Conservation (phyloP, 768 basidiomycete species). For the Lentinus brumalis region DNA sequence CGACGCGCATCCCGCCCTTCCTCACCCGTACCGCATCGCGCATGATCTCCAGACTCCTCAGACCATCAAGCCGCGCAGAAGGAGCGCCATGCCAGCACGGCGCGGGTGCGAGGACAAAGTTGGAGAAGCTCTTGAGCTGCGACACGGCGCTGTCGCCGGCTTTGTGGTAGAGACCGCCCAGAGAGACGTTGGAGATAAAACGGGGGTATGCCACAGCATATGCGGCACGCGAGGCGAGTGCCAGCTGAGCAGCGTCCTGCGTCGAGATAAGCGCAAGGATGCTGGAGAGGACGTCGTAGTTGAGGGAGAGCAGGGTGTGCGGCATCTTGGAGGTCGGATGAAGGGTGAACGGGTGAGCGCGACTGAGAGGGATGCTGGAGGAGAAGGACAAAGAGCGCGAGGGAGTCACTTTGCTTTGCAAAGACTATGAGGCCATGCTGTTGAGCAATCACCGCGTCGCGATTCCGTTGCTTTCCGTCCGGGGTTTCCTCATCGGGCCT, state of each 20-base stretch:
- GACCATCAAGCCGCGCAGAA: slow-evolving; percentile 9
- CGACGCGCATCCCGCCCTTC: slow-evolving; percentile 10
- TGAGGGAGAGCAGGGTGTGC: slow-evolving; percentile 17
- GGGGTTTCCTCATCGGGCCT: not conserved
- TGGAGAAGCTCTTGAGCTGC: slow-evolving; percentile 21
- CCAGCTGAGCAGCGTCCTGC: slow-evolving; percentile 19
- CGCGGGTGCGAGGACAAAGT: slow-evolving; percentile 14
- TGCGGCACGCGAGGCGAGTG: slow-evolving; percentile 17
- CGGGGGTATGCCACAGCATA: slow-evolving; percentile 22
- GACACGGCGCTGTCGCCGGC: slow-evolving; percentile 15
- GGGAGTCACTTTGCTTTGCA: not conserved
- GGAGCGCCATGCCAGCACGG: slow-evolving; percentile 17
- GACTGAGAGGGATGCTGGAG: not conserved
- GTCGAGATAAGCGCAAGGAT: slow-evolving; percentile 16
- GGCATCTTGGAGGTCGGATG: not conserved
- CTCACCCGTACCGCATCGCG: slow-evolving; percentile 21
- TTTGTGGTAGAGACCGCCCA: slow-evolving; percentile 20
- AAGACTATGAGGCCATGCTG: not conserved
- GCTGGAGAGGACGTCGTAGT: slow-evolving; percentile 21
- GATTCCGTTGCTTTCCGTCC: slow-evolving; percentile 1
- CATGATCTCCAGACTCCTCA: slow-evolving; percentile 16
- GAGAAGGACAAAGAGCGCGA: not conserved
- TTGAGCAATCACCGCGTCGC: not conserved
- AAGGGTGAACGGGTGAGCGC: not conserved
- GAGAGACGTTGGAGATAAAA: slow-evolving; percentile 18